Evolutionary conservation across 164 flowering plant genomes (phyloP).

Genomic region (Magnolia officinalis): DNA sequence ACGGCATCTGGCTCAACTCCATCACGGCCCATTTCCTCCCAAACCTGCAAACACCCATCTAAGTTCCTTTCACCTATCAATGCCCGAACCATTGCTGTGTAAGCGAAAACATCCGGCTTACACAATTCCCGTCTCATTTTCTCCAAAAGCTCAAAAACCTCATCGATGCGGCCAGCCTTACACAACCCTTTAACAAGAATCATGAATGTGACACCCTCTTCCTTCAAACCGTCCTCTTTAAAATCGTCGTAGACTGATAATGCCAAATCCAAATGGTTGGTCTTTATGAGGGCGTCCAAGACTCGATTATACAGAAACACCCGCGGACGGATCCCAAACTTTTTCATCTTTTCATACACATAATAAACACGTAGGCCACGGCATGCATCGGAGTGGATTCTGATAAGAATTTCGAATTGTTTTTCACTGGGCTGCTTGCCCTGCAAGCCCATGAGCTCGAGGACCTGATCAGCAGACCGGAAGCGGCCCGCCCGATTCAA

Average conservation of each 20-base stretch:
- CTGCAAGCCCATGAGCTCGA: conserved; percentile 84
- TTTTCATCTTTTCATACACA: conserved; percentile 89
- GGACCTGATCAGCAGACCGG: conserved; percentile 85
- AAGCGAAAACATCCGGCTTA: conserved; percentile 94
- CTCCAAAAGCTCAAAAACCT: conserved; percentile 52
- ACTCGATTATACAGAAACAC: conserved; percentile 77
- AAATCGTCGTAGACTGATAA: conserved; percentile 82
- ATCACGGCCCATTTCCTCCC: conserved; percentile 86
- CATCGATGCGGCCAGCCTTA: conserved; percentile 58
- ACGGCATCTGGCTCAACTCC: conserved; percentile 73
- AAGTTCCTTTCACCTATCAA: conserved; percentile 59
- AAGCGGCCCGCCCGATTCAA: conserved; percentile 60
- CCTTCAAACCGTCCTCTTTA: conserved; percentile 63
- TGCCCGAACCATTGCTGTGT: conserved; percentile 77
- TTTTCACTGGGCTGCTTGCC: conserved; percentile 82
- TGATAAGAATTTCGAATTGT: conserved; percentile 88
- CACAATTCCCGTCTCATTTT: conserved; percentile 67
- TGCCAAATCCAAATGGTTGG: conserved; percentile 71
- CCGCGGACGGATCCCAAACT: conserved; percentile 68
- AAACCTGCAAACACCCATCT: conserved; percentile 73
- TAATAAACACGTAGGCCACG: conserved; percentile 77
- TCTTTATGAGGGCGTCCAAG: conserved; percentile 74
- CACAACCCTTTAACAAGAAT: conserved; percentile 80
- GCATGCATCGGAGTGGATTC: conserved; percentile 79
- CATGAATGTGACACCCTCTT: conserved; percentile 85